Base-by-base conservation (phyloP, 345 rosid species). In the Linum tenue region DNA sequence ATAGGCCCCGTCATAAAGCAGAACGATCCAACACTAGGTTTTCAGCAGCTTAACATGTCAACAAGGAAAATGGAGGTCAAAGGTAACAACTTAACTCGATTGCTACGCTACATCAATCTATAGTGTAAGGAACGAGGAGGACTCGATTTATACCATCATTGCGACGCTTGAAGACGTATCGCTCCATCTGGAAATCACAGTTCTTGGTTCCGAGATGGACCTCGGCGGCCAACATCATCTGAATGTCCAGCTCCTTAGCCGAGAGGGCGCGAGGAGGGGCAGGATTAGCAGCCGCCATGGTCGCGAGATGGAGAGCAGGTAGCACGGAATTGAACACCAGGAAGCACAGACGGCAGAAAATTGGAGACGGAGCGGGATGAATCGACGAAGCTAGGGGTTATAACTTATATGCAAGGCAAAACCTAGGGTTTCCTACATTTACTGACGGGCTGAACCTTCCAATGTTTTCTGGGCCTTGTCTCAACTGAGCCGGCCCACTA, bases 131-230 rank as follows among this genome's bases (percentile, higher is more conserved):
- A 22, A 22, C 31, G 31, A 39, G 2, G 37, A 59, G 43, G 4
- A 37, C 9, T 6, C 3, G 41, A 36, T 36, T 4, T 37, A 12
- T 76, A 91, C 98, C 98, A 48, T 91, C 98, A 62, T 86, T 83
- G 68, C 96, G 89, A 60, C 98, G 84, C 87, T 91, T 91, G 87
- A 89, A 89, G 62, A 83, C 90, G 70, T 91, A 91, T 7, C 95
- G 92, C 60, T 91, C 98, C 98, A 91, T 91, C 73, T 91, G 98
- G 77, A 75, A 91, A 37, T 91, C 84, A 51, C 95, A 89, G 68
- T 91, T 89, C 66, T 91, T 91, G 70, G 98, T 91, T 2, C 98
- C 98, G 60, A 89, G 86, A 63, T 91, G 96, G 60, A 91, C 98
- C 64, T 91, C 92, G 8, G 96, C 90, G 0, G 96, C 88, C 80